Conservation (phyloP, 106 monocot species). For the Dioscorea dumetorum region DNA sequence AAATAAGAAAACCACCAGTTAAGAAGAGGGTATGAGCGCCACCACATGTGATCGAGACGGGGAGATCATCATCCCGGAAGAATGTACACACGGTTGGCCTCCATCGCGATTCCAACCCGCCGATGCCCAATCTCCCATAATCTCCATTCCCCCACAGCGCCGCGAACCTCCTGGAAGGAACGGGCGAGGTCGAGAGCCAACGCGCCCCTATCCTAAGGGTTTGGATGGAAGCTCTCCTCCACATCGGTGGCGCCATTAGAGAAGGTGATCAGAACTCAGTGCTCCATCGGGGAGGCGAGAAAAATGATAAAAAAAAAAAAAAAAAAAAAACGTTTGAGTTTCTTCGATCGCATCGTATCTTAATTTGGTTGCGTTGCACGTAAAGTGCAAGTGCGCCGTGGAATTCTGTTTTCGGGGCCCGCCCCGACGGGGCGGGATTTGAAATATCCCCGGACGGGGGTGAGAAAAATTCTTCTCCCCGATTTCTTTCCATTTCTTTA, state of each 20-base stretch:
- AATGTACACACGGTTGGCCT: slow-evolving; percentile 62
- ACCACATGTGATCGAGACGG: slow-evolving; percentile 67
- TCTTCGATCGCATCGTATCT: too few relatives aligned
- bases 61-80: slow-evolving; percentile 50
- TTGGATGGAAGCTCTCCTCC: slow-evolving; percentile 12
- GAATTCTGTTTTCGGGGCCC: too few relatives aligned
- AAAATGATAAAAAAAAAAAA: too few relatives aligned
- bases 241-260: slow-evolving; percentile 6
- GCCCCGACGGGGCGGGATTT: too few relatives aligned
- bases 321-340: too few relatives aligned
- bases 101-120: slow-evolving; percentile 74
- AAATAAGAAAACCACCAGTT: slow-evolving; percentile 28
- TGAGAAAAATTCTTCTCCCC: too few relatives aligned
- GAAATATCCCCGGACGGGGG: too few relatives aligned
- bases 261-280: too few relatives aligned
- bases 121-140: slow-evolving; percentile 74
- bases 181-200: slow-evolving; percentile 9
- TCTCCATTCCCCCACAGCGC: slow-evolving; percentile 98
- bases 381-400: too few relatives aligned
- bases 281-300: too few relatives aligned
- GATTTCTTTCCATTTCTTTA: too few relatives aligned
- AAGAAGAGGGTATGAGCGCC: slow-evolving; percentile 97
- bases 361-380: too few relatives aligned
- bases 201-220: slow-evolving; percentile 3
- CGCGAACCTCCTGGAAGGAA: slow-evolving; percentile 31